Conservation (phyloP, 2,329 filamentous ascomycete species). For the Stemphylium vesicarium region DNA sequence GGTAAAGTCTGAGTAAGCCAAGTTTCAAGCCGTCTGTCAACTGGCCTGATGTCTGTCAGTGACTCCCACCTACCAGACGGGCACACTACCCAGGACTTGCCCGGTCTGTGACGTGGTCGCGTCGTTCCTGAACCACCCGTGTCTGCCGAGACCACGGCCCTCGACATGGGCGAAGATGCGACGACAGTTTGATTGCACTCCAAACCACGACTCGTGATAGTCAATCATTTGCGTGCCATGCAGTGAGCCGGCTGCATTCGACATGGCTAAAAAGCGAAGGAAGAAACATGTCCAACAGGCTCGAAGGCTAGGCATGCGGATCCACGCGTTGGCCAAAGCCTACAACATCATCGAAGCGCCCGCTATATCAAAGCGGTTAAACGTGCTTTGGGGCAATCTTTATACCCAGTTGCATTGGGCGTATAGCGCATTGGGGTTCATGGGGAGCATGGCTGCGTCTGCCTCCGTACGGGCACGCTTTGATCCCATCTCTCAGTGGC, state of each 20-base stretch:
- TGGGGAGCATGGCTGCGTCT: too few relatives aligned
- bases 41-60: constrained; percentile 1
- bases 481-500: too few relatives aligned
- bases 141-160: constrained; percentile 13
- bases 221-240: constrained; percentile 10
- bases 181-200: constrained; percentile 20
- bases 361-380: constrained; percentile 9
- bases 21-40: constrained; percentile 5
- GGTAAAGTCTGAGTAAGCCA: constrained; percentile 15
- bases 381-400: neutral
- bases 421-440: neutral
- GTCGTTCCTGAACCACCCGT: neutral
- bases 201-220: constrained; percentile 15
- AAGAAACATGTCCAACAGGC: constrained; percentile 32
- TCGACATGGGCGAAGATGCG: constrained; percentile 9
- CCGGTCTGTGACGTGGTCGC: constrained; percentile 4
- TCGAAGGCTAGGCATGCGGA: constrained; percentile 7
- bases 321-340: constrained; percentile 11
- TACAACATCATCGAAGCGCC: constrained; percentile 13
- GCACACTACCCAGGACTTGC: constrained; percentile 4
- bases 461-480: too few relatives aligned
- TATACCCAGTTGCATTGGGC: neutral
- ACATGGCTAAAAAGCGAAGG: constrained; percentile 20
- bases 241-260: constrained; percentile 12
- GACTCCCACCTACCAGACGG: neutral